Evolutionary conservation across 345 rosid species (phyloP).

Genomic region (Dovyalis caffra): DNA sequence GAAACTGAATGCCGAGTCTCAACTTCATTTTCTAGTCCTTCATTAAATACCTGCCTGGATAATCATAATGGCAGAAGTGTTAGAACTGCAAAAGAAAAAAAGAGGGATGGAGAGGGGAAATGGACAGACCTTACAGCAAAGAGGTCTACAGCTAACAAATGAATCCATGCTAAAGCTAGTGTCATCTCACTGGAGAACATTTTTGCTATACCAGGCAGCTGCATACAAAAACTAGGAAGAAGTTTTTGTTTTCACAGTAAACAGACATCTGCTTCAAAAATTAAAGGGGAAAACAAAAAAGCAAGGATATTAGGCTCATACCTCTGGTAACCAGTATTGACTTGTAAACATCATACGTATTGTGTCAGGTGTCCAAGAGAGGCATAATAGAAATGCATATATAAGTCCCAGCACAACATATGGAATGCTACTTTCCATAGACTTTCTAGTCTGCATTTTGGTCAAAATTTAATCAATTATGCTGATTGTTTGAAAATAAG

Average conservation of each 20-base stretch:
- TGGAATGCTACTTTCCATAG: conserved; percentile 69
- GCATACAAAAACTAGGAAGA: conserved; percentile 5
- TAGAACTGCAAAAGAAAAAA: neutral
- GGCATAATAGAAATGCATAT: conserved; percentile 67
- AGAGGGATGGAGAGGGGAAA: neutral
- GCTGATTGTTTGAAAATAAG: neutral
- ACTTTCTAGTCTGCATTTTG: conserved; percentile 64
- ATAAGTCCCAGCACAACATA: conserved; percentile 65
- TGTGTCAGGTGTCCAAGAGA: conserved; percentile 88
- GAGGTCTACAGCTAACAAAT: conserved; percentile 78
- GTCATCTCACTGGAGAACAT: conserved; percentile 87
- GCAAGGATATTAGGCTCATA: conserved; percentile 9
- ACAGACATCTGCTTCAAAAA: neutral
- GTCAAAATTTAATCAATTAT: neutral
- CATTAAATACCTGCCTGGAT: conserved; percentile 77
- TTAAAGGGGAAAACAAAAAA: neutral
- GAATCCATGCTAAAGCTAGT: conserved; percentile 96
- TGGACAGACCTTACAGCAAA: conserved; percentile 75
- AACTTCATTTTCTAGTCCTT: conserved; percentile 66
- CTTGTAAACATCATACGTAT: conserved; percentile 63
- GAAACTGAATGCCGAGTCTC: conserved; percentile 94
- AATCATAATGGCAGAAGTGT: conserved; percentile 2
- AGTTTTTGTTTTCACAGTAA: neutral
- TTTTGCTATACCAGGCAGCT: conserved; percentile 83
- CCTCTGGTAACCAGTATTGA: conserved; percentile 89